Conservation (phyloP, 495 filamentous ascomycete genomes). For the Penicillium waksmanii region DNA sequence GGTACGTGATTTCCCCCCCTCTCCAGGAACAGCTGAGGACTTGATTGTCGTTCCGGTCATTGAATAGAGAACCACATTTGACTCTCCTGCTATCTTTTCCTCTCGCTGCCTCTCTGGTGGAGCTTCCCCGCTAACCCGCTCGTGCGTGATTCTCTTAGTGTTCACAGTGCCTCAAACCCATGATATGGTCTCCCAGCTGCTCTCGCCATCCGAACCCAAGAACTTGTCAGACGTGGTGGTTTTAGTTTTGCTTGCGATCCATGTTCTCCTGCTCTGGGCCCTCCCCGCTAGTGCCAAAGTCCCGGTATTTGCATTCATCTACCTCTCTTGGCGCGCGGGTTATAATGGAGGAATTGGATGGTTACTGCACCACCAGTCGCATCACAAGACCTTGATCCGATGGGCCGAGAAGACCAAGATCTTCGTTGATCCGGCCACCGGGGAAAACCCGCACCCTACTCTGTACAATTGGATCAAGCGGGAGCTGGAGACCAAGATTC, state of each 20-base stretch:
- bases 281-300: constrained; percentile 69
- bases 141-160: constrained; percentile 56
- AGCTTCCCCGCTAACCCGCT: constrained; percentile 24
- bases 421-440: constrained; percentile 80
- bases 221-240: constrained; percentile 85
- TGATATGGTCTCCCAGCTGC: constrained; percentile 97
- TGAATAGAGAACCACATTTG: background rate
- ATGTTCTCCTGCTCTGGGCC: constrained; percentile 70
- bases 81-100: background rate
- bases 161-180: constrained; percentile 96
- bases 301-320: constrained; percentile 77
- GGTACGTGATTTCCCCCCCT: constrained; percentile 56
- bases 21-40: background rate
- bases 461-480: constrained; percentile 81
- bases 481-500: constrained; percentile 94
- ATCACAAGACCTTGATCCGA: constrained; percentile 78
- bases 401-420: constrained; percentile 87
- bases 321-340: constrained; percentile 87
- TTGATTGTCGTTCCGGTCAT: background rate
- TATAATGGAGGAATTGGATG: constrained; percentile 96
- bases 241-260: constrained; percentile 74
- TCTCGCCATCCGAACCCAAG: constrained; percentile 94
- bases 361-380: constrained; percentile 85
- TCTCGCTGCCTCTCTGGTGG: constrained; percentile 5
- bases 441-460: constrained; percentile 77